phyloP scores from a whole-genome alignment of 2,329 filamentous ascomycete genomes.

The Aspergillus tubingensis region DNA sequence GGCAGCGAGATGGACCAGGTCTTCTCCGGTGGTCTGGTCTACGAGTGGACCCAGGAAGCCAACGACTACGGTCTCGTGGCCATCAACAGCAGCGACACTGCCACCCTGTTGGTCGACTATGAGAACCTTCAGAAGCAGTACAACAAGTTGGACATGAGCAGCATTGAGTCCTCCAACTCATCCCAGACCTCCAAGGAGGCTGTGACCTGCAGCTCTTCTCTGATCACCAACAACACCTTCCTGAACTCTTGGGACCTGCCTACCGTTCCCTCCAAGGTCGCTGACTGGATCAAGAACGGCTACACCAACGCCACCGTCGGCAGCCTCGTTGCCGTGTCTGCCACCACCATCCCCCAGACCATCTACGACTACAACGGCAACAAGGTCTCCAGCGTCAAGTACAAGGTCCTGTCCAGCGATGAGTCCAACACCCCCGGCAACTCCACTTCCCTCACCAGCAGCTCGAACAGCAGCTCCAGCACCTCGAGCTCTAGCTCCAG shows the following conservation, averaged over 20 bases:
- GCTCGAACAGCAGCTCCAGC: slow-evolving; percentile 23
- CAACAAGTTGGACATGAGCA: slow-evolving; percentile 69
- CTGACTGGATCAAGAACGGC: slow-evolving; percentile 74
- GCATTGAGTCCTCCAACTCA: slow-evolving; percentile 65
- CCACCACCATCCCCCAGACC: slow-evolving; percentile 57
- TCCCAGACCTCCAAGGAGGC: slow-evolving; percentile 57
- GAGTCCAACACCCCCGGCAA: slow-evolving; percentile 59
- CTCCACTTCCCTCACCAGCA: slow-evolving; percentile 17
- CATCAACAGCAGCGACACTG: slow-evolving; percentile 59
- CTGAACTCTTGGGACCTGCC: slow-evolving; percentile 78
- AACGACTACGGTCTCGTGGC: slow-evolving; percentile 61
- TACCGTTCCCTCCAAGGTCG: slow-evolving; percentile 64
- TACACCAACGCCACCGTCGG: slow-evolving; percentile 65
- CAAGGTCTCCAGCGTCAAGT: slow-evolving; percentile 63
- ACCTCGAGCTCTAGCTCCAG: slow-evolving; percentile 12
- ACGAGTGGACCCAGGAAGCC: slow-evolving; percentile 52
- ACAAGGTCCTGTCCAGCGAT: slow-evolving; percentile 55
- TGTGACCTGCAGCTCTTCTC: slow-evolving; percentile 63
- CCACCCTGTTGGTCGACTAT: slow-evolving; percentile 65
- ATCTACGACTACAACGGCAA: slow-evolving; percentile 60
- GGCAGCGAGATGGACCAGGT: slow-evolving; percentile 59
- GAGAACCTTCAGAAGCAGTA: slow-evolving; percentile 75
- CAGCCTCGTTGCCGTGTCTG: slow-evolving; percentile 62
- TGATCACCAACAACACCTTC: slow-evolving; percentile 70
- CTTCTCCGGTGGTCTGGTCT: slow-evolving; percentile 60